Conservation (phyloP, 768 basidiomycete species). For the Russula abietina region DNA sequence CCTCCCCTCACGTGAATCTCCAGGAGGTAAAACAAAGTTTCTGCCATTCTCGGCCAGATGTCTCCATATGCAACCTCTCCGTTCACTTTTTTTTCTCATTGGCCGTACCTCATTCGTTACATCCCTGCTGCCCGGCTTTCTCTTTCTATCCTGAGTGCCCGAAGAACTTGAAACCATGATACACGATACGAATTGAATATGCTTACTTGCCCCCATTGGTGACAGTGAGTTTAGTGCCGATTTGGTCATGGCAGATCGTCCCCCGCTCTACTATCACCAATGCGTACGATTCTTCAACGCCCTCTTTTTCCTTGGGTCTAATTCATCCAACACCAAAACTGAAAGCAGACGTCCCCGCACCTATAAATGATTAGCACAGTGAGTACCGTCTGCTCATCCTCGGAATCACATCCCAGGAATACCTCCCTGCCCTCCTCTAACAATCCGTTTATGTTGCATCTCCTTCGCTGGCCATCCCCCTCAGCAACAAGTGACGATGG, state of each 20-base stretch:
- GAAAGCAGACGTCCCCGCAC: slow-evolving; percentile 5
- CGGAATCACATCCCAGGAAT: slow-evolving; percentile 5
- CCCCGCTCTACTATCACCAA: slow-evolving; percentile 1
- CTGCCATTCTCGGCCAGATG: slow-evolving; percentile 21
- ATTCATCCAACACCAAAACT: background rate
- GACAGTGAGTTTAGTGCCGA: slow-evolving; percentile 14
- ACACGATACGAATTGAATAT: slow-evolving; percentile 8
- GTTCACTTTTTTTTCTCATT: slow-evolving; percentile 15
- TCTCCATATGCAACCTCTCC: slow-evolving; percentile 19
- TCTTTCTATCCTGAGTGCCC: slow-evolving; percentile 16
- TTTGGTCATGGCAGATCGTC: slow-evolving; percentile 16
- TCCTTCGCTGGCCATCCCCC: slow-evolving; percentile 18
- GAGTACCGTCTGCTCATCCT: slow-evolving; percentile 7
- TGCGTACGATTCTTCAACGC: background rate
- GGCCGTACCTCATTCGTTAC: slow-evolving; percentile 12
- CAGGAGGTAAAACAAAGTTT: slow-evolving; percentile 13
- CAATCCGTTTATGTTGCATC: slow-evolving; percentile 6
- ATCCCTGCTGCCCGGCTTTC: slow-evolving; percentile 3
- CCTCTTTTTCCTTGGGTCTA: slow-evolving; percentile 12
- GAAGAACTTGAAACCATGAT: slow-evolving; percentile 1
- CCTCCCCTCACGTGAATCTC: slow-evolving; percentile 1
- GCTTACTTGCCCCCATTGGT: slow-evolving; percentile 17
- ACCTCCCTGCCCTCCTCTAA: slow-evolving; percentile 1
- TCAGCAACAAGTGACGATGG: slow-evolving; percentile 8
- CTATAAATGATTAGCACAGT: slow-evolving; percentile 17